phyloP scores from a whole-genome alignment of 1,139 yeast species.

The Taphrina sp. region DNA sequence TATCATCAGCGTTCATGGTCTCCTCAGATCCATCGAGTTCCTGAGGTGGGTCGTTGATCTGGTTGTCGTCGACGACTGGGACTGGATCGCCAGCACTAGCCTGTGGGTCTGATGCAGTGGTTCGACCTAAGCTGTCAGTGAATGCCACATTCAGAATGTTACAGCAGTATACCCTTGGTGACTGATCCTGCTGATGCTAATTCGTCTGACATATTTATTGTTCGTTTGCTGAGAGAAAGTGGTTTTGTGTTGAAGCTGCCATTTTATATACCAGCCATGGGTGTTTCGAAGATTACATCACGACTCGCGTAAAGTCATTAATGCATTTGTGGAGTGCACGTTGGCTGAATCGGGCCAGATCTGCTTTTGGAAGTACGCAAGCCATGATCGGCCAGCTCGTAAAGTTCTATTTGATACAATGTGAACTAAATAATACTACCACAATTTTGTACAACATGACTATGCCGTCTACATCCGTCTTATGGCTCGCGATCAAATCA shows the following conservation, averaged over 20 bases:
- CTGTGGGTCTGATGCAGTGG: conserved; percentile 23
- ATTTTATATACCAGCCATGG: background rate
- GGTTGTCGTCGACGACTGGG: conserved; percentile 27
- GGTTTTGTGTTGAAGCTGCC: too few species aligned
- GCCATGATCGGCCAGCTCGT: too few species aligned
- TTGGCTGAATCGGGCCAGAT: too few species aligned
- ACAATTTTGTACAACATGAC: too few species aligned
- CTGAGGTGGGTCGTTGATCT: conserved; percentile 14
- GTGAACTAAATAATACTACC: too few species aligned
- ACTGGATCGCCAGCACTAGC: conserved; percentile 16
- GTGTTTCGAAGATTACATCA: conserved; percentile 6
- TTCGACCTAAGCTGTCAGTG: conserved; percentile 1
- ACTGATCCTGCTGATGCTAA: conserved; percentile 15
- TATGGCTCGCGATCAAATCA: too few species aligned
- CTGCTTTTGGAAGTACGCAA: too few species aligned
- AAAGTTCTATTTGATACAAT: too few species aligned
- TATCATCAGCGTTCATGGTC: conserved; percentile 26
- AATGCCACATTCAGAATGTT: background rate
- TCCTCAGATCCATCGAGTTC: conserved; percentile 24
- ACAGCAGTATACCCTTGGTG: conserved; percentile 9
- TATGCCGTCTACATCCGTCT: too few species aligned
- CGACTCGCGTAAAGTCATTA: conserved; percentile 13
- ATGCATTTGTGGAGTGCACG: conserved; percentile 25
- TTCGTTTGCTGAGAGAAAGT: too few species aligned
- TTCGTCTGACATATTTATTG: conserved; percentile 21